phyloP scores from a whole-genome alignment of 1,284 basidiomycete species.

The Cutaneotrichosporon daszewskae region DNA sequence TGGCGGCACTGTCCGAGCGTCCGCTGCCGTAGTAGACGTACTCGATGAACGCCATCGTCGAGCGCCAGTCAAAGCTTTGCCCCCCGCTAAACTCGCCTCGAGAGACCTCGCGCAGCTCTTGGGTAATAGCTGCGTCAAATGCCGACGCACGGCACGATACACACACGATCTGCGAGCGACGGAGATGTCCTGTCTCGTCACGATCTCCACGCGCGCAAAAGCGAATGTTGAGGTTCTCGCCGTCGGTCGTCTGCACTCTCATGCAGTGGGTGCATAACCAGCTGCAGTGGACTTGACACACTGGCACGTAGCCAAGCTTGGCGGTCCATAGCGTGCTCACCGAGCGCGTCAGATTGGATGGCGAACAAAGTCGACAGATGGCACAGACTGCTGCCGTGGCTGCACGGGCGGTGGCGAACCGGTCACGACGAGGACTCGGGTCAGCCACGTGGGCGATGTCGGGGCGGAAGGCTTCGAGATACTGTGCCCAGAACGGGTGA shows the following conservation, averaged over 20 bases:
- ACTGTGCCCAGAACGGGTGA: conserved; percentile 27
- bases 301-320: conserved; percentile 16
- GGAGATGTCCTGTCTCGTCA: too few relatives aligned
- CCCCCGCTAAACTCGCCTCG: too few relatives aligned
- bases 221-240: too few relatives aligned
- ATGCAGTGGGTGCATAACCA: conserved; percentile 22
- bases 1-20: conserved; percentile 8
- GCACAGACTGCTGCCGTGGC: conserved; percentile 8
- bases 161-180: too few relatives aligned
- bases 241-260: not conserved
- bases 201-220: too few relatives aligned
- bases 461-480: conserved; percentile 6
- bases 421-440: not conserved
- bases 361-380: too few relatives aligned
- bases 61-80: too few relatives aligned
- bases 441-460: not conserved
- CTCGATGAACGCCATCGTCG: conserved; percentile 1
- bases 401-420: conserved; percentile 1
- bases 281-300: conserved; percentile 19
- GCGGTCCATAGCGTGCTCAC: conserved; percentile 3
- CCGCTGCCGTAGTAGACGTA: conserved; percentile 12
- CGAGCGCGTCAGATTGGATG: too few relatives aligned
- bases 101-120: too few relatives aligned
- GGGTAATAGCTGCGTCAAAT: too few relatives aligned
- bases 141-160: too few relatives aligned